Evolutionary conservation across 2,329 filamentous ascomycete genomes (phyloP).

Genomic region (Calonectria leucothoes): DNA sequence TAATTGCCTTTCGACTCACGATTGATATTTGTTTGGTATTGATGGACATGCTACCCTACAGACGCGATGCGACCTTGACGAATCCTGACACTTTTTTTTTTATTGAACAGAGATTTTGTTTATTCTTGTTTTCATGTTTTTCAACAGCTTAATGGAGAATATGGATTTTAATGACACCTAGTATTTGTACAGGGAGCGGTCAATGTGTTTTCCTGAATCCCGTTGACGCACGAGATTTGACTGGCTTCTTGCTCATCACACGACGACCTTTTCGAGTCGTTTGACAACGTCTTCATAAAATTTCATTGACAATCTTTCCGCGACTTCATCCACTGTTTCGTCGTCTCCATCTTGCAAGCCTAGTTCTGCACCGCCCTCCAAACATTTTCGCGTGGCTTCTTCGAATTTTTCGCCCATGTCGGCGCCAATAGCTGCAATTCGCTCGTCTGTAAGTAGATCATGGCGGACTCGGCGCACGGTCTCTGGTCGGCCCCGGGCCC

Average conservation of each 20-base stretch:
- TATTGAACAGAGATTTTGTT: background rate
- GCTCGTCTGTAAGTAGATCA: constrained; percentile 44
- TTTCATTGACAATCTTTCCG: constrained; percentile 51
- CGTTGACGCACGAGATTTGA: background rate
- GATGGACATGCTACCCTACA: constrained; percentile 30
- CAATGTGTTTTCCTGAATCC: background rate
- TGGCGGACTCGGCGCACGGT: constrained; percentile 50
- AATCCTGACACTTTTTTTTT: background rate
- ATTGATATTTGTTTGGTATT: constrained; percentile 32
- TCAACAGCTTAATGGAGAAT: constrained; percentile 24
- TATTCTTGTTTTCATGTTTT: background rate
- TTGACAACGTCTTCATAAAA: constrained; percentile 60
- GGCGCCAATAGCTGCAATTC: constrained; percentile 49
- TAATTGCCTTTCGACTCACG: constrained; percentile 32
- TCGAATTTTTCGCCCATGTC: constrained; percentile 55
- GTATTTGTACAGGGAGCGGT: background rate
- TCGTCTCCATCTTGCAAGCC: constrained; percentile 52
- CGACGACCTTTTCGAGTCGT: constrained; percentile 50
- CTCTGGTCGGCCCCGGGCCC: constrained; percentile 50
- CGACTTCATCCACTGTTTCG: constrained; percentile 54
- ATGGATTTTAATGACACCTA: background rate
- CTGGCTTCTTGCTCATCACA: constrained; percentile 37
- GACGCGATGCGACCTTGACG: background rate
- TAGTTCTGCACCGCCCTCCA: constrained; percentile 50
- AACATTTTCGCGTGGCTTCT: constrained; percentile 50